These are phyloP conservation scores for Camelina hispida DNA, from an alignment of 345 rosid species.

Conservation along the genomic window DNA sequence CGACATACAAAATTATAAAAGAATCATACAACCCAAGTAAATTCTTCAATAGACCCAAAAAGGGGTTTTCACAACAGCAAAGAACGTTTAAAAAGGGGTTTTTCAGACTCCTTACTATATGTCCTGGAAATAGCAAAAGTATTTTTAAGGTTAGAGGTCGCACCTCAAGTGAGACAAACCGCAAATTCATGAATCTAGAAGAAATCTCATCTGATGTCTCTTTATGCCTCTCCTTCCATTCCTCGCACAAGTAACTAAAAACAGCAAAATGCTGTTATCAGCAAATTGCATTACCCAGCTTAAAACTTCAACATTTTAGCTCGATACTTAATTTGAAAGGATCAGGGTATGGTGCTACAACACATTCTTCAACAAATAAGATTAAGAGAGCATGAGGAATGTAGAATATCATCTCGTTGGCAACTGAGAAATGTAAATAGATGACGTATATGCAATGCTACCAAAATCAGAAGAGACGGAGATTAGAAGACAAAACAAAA, in stretches of 20 bases:
- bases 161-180: slow-evolving; percentile 96
- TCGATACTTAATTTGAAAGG: slow-evolving; percentile 8
- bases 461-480: slow-evolving; percentile 6
- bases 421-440: slow-evolving; percentile 15
- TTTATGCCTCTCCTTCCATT: slow-evolving; percentile 89
- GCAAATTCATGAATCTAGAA: slow-evolving; percentile 78
- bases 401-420: neutral
- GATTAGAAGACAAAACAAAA: slow-evolving; percentile 16
- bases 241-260: slow-evolving; percentile 87
- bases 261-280: slow-evolving; percentile 33
- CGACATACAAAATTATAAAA: neutral
- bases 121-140: slow-evolving; percentile 16
- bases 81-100: neutral
- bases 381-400: slow-evolving; percentile 13
- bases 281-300: slow-evolving; percentile 25
- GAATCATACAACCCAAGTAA: neutral
- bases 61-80: neutral
- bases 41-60: neutral
- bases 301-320: slow-evolving; percentile 12
- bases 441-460: slow-evolving; percentile 18
- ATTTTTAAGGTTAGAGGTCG: slow-evolving; percentile 27
- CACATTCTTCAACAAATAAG: slow-evolving; percentile 11
- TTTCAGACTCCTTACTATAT: slow-evolving; percentile 3
- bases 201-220: slow-evolving; percentile 68
- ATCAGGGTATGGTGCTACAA: slow-evolving; percentile 26